phyloP scores from a whole-genome alignment of 257 asterid genomes.

The Salvia hispanica region DNA sequence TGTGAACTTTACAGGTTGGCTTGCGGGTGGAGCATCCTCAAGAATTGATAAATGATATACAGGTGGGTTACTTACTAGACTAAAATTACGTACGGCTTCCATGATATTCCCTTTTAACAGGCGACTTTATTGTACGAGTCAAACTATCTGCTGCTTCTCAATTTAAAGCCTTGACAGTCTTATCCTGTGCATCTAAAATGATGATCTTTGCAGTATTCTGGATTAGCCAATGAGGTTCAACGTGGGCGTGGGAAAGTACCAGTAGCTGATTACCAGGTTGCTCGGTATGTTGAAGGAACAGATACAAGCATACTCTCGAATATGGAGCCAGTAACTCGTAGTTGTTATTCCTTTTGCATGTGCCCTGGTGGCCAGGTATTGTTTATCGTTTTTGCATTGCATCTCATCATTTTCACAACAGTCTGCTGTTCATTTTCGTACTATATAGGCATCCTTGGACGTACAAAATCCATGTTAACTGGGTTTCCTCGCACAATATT shows the following conservation, averaged over 20 bases:
- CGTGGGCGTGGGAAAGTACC: constrained; percentile 92
- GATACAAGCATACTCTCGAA: constrained; percentile 33
- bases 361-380: constrained; percentile 99
- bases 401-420: background rate
- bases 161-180: constrained; percentile 1
- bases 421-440: background rate
- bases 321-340: constrained; percentile 47
- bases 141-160: constrained; percentile 1
- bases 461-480: background rate
- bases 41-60: constrained; percentile 78
- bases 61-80: constrained; percentile 46
- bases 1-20: constrained; percentile 62
- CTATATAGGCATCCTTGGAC: background rate
- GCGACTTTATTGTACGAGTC: background rate
- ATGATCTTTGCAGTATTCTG: constrained; percentile 66
- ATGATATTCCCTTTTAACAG: no score
- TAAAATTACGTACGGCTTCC: background rate
- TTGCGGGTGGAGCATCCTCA: constrained; percentile 97
- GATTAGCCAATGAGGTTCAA: constrained; percentile 72
- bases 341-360: constrained; percentile 99
- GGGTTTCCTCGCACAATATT: background rate
- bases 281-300: constrained; percentile 52
- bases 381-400: constrained; percentile 11
- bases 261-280: constrained; percentile 95
- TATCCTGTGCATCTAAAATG: background rate